Conservation (phyloP, 257 asterid genomes). For the Plectranthus barbatus region DNA sequence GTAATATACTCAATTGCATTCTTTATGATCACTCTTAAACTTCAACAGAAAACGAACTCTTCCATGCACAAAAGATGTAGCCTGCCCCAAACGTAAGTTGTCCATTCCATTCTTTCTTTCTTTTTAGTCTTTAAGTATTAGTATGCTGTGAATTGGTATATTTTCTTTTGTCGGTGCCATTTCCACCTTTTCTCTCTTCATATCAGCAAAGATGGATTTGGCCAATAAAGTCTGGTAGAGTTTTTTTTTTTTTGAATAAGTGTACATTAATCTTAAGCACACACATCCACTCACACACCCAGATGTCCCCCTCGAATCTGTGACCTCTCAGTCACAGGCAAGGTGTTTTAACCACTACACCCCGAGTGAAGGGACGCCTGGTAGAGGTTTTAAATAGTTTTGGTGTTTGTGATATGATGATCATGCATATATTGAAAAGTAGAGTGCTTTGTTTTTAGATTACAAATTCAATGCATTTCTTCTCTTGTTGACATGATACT, state of each 20-base stretch:
- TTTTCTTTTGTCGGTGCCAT: too few relatives aligned
- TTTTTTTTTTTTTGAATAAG: too few relatives aligned
- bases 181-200: too few relatives aligned
- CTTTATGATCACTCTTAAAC: constrained; percentile 21
- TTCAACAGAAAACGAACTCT: constrained; percentile 37
- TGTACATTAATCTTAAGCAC: too few relatives aligned
- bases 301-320: too few relatives aligned
- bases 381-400: neutral
- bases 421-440: neutral
- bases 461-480: neutral
- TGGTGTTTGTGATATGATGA: neutral
- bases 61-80: constrained; percentile 33
- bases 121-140: neutral
- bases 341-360: too few relatives aligned
- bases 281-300: too few relatives aligned
- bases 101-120: neutral
- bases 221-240: neutral
- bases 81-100: constrained; percentile 44
- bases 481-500: neutral
- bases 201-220: too few relatives aligned
- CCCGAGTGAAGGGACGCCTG: too few relatives aligned
- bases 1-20: neutral
- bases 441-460: neutral
- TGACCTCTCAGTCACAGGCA: too few relatives aligned
- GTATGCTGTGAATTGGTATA: neutral